Percentiles rank a stretch among this genome's conserved stretches.
Evolutionary conservation across 352 stramenopile genomes (phyloP).

Genomic region (Globisporangium parvum): DNA sequence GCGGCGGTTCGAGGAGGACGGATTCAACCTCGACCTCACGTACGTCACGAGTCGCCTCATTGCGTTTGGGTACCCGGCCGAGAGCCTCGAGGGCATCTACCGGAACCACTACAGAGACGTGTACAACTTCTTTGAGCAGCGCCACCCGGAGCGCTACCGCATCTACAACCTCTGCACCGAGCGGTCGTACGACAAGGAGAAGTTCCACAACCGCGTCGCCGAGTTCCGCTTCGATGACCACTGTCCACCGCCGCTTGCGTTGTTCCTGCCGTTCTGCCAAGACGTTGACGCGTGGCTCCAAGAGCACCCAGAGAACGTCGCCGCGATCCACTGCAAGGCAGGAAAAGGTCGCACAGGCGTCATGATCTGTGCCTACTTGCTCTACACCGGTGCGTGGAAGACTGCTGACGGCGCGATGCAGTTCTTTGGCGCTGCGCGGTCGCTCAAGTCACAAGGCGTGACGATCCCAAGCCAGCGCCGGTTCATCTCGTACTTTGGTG

Average conservation of each 20-base stretch:
- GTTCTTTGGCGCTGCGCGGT: conserved; percentile 65
- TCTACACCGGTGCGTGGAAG: conserved; percentile 60
- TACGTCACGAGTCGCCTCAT: conserved; percentile 88
- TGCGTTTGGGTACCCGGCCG: conserved; percentile 85
- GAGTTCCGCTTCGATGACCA: conserved; percentile 88
- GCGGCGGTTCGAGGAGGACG: conserved; percentile 76
- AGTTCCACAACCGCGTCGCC: conserved; percentile 65
- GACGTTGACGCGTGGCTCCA: conserved; percentile 54
- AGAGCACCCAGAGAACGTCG: conserved; percentile 64
- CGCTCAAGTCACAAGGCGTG: conserved; percentile 73
- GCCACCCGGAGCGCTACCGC: conserved; percentile 72
- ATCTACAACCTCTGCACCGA: conserved; percentile 92
- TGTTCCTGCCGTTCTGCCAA: conserved; percentile 70
- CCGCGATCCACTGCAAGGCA: conserved; percentile 89
- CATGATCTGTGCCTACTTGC: conserved; percentile 79
- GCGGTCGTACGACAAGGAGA: conserved; percentile 69
- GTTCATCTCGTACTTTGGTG: conserved; percentile 73
- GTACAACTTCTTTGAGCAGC: conserved; percentile 84
- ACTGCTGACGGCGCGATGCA: conserved; percentile 53
- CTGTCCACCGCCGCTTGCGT: conserved; percentile 63
- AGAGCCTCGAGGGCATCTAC: conserved; percentile 85
- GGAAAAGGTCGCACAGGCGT: conserved; percentile 87
- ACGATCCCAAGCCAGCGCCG: conserved; percentile 78
- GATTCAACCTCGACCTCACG: conserved; percentile 90
- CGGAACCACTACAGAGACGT: conserved; percentile 89